Conservation (phyloP, 805 yeast species). For the Teunomyces stri region DNA sequence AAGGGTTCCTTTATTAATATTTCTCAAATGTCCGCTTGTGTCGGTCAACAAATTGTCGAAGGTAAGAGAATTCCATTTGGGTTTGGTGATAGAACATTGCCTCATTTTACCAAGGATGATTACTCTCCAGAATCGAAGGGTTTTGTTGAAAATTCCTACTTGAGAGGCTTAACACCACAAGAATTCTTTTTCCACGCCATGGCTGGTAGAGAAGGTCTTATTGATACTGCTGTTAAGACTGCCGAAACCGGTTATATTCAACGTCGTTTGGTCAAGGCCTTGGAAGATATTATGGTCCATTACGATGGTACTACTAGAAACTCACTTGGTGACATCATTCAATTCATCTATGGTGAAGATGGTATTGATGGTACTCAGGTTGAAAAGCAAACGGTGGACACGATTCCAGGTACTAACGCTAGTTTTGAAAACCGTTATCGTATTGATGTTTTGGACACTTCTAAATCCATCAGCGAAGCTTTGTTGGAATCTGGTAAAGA, state of each 20-base stretch:
- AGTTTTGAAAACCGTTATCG: slow-evolving; percentile 81
- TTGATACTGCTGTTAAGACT: slow-evolving; percentile 98
- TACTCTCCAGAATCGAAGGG: slow-evolving; percentile 98
- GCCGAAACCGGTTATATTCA: slow-evolving; percentile 99
- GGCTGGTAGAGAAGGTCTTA: slow-evolving; percentile 99
- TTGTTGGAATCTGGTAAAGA: slow-evolving; percentile 86
- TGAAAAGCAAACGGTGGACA: slow-evolving; percentile 92
- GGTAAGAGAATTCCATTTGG: slow-evolving; percentile 99
- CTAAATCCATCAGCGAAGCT: slow-evolving; percentile 62
- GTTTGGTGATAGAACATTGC: slow-evolving; percentile 91
- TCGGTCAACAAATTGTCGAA: slow-evolving; percentile 98
- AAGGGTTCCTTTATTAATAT: slow-evolving; percentile 98
- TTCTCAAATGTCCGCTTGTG: slow-evolving; percentile 99
- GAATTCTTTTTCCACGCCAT: slow-evolving; percentile 99
- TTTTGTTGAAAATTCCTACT: slow-evolving; percentile 93
- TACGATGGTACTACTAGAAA: slow-evolving; percentile 98
- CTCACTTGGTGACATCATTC: slow-evolving; percentile 93
- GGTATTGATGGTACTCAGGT: slow-evolving; percentile 98
- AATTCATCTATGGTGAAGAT: slow-evolving; percentile 97
- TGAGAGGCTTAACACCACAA: slow-evolving; percentile 97
- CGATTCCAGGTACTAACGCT: slow-evolving; percentile 88
- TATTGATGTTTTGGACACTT: slow-evolving; percentile 76
- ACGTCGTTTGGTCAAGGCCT: slow-evolving; percentile 94
- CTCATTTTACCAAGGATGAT: slow-evolving; percentile 98
- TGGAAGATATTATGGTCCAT: slow-evolving; percentile 96